A percentile compares a stretch with the other conserved stretches of the same genome.
These are phyloP conservation scores for Zopfia rhizophila DNA, from an alignment of 2,329 filamentous ascomycete species.

Conservation along the genomic window DNA sequence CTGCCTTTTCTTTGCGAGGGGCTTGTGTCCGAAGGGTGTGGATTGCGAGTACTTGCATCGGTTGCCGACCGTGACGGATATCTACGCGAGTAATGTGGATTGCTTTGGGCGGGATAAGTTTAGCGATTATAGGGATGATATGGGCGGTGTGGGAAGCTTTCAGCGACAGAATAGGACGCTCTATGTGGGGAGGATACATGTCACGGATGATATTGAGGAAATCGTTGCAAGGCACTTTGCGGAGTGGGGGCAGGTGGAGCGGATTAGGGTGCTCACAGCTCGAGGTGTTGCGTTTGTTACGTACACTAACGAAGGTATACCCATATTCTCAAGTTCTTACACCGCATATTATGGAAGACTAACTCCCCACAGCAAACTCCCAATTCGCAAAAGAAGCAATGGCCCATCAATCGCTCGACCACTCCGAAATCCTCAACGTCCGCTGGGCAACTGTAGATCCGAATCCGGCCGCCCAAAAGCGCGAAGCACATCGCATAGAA, in stretches of 20 bases:
- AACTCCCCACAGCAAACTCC: conserved; percentile 43
- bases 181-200: conserved; percentile 93
- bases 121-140: conserved; percentile 93
- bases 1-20: conserved; percentile 90
- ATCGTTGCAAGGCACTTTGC: conserved; percentile 93
- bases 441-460: conserved; percentile 97
- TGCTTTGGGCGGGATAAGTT: conserved; percentile 95
- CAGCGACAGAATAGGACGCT: conserved; percentile 93
- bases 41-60: conserved; percentile 96
- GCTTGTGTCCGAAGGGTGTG: conserved; percentile 82
- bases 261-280: conserved; percentile 85
- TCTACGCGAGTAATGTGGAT: conserved; percentile 94
- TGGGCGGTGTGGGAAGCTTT: conserved; percentile 96
- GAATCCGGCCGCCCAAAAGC: conserved; percentile 92
- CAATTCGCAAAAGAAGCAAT: conserved; percentile 78
- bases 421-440: conserved; percentile 93
- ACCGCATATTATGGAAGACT: too few species aligned
- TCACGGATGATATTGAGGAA: conserved; percentile 96
- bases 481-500: conserved; percentile 88
- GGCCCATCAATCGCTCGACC: conserved; percentile 91
- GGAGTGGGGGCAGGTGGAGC: conserved; percentile 94
- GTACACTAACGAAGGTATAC: conserved; percentile 88
- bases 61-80: conserved; percentile 84
- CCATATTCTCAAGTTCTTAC: conserved; percentile 76
- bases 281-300: conserved; percentile 95